Base-by-base conservation (phyloP, 176 grass and related monocot species). In the Musa itinerans region DNA sequence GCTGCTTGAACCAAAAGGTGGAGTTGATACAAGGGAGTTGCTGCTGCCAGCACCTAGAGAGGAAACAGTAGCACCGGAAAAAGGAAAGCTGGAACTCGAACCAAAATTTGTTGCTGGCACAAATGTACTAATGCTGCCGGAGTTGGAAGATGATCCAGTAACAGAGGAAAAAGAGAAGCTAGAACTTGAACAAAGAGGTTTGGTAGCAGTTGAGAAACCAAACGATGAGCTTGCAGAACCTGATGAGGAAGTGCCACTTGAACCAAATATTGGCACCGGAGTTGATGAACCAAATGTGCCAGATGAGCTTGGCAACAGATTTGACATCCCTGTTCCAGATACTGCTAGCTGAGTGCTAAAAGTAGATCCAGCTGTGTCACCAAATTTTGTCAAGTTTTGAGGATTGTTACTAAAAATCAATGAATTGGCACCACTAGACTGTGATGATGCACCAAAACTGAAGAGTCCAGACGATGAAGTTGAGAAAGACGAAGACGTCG, bases 361-460 rank as follows among this genome's bases (percentile, higher is more conserved):
- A 58, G 15, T 58, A 21, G 26, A 69, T 69, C 25, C 77, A 22
- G 65, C 3, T 24, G 74, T 21, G 12, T 20, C 19, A 10, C 61
- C 61, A 52, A 26, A 77, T 65, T 19, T 23, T 10, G 48, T 10
- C 22, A 27, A 74, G 20, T 2, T 64, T 24, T 69, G 76, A 48
- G 76, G 69, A 70, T 52, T 50, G 26, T 2, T 69, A 64, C 19
- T 23, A n/a, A 52, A 53, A 79, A 79, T 56, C 0, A 49, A 65
- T 6, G 53, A 43, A 22, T 14, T 69, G 25, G 25, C 9, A 58
- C 77, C 17, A 69, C 19, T 48, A 50, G 65, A 70, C 7, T 59
- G 65, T 59, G 53, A 14, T 49, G 77, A 58, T 70, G 77, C 65
- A 79, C 77, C 25, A 53, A 56, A 79, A 13, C 15, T 55, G 15